These are phyloP conservation scores for Teunomyces tritomae DNA, from an alignment of 805 yeast genomes.

Conservation along the genomic window DNA sequence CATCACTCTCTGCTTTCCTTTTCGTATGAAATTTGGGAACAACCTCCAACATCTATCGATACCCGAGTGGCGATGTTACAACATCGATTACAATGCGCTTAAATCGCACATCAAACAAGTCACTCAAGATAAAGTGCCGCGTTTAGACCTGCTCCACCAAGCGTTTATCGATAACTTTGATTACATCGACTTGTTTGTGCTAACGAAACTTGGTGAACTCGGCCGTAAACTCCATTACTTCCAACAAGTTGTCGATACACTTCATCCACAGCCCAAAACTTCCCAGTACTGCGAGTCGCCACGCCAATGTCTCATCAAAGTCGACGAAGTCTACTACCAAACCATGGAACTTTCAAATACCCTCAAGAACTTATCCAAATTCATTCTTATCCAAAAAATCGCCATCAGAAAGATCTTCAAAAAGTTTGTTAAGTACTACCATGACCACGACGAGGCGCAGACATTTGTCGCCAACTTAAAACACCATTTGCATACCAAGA, in stretches of 20 bases:
- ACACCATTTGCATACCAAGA: conserved; percentile 37
- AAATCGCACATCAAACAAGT: conserved; percentile 62
- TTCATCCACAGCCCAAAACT: neutral
- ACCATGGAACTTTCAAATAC: conserved; percentile 43
- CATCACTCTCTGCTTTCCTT: too few relatives aligned
- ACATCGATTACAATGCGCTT: conserved; percentile 77
- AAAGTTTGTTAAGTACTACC: conserved; percentile 54
- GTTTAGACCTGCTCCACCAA: conserved; percentile 33
- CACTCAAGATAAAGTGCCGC: conserved; percentile 30
- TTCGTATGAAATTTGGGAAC: conserved; percentile 87
- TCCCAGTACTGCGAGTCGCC: neutral
- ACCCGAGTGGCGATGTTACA: conserved; percentile 84
- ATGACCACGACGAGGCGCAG: conserved; percentile 15
- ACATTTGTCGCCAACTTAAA: conserved; percentile 29
- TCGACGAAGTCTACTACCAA: conserved; percentile 30
- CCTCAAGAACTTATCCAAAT: conserved; percentile 66
- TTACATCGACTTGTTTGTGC: conserved; percentile 58
- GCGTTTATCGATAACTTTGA: conserved; percentile 59
- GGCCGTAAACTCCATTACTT: conserved; percentile 41
- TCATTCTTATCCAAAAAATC: conserved; percentile 68
- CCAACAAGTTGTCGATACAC: conserved; percentile 15
- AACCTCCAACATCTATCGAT: conserved; percentile 73
- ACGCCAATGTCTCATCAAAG: conserved; percentile 10
- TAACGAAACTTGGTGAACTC: conserved; percentile 67
- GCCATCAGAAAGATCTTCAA: conserved; percentile 72